A percentile compares a stretch with the other conserved stretches of the same genome.
These are phyloP conservation scores for Populus hybrid DNA, from an alignment of 441 rosid species.

Conservation along the genomic window DNA sequence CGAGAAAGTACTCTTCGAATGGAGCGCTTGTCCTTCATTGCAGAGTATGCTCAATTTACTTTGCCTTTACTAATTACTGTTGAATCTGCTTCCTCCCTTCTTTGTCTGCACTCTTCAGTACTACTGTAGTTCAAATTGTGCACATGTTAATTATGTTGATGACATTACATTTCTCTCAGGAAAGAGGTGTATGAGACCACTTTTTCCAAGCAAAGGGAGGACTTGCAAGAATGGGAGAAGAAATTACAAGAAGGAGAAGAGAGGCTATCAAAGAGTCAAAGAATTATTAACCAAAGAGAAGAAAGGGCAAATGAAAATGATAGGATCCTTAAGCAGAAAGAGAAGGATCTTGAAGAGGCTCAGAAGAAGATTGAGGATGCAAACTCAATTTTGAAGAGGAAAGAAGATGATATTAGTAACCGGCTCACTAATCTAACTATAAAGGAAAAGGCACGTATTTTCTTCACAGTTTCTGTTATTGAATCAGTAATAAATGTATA, in stretches of 20 bases:
- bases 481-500: neutral
- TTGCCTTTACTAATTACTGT: conserved; percentile 7
- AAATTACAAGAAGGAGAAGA: conserved; percentile 89
- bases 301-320: conserved; percentile 84
- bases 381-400: conserved; percentile 46
- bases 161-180: conserved; percentile 39
- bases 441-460: conserved; percentile 59
- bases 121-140: conserved; percentile 2
- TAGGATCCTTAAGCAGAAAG: conserved; percentile 64
- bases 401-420: conserved; percentile 65
- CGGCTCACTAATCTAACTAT: conserved; percentile 53
- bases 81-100: neutral
- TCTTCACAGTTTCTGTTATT: conserved; percentile 1
- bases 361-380: conserved; percentile 74
- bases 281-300: conserved; percentile 83
- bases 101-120: neutral
- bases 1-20: conserved; percentile 63
- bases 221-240: conserved; percentile 87
- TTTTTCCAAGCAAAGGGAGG: conserved; percentile 87
- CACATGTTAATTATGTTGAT: conserved; percentile 2
- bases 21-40: conserved; percentile 69
- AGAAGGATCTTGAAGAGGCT: conserved; percentile 72
- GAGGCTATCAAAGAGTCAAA: conserved; percentile 69
- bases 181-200: conserved; percentile 63
- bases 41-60: conserved; percentile 57